These are phyloP conservation scores for Chalciporus piperatus DNA, from an alignment of 768 basidiomycete genomes.

Conservation along the genomic window DNA sequence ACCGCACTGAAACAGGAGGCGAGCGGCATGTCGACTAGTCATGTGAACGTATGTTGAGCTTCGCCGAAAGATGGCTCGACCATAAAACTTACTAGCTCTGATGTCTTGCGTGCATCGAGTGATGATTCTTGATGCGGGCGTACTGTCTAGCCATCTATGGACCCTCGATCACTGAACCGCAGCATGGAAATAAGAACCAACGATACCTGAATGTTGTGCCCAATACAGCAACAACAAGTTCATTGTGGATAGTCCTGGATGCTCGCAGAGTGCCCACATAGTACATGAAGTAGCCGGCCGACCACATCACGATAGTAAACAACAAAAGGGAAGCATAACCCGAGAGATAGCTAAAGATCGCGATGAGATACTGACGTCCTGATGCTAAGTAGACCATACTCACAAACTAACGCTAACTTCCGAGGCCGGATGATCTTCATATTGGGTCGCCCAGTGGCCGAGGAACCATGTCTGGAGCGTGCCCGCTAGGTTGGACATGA, in stretches of 20 bases:
- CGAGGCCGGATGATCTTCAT: conserved; percentile 30
- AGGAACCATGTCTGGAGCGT: conserved; percentile 41
- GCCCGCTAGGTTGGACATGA: conserved; percentile 19
- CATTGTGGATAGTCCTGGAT: conserved; percentile 49
- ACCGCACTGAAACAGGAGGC: conserved; percentile 22
- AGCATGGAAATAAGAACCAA: too few species aligned
- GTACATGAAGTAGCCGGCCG: conserved; percentile 35
- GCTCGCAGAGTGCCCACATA: conserved; percentile 49
- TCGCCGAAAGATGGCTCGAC: too few species aligned
- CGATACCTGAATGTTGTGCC: conserved; percentile 57
- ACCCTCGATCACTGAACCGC: conserved; percentile 11
- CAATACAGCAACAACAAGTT: conserved; percentile 51
- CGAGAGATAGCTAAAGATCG: conserved; percentile 44
- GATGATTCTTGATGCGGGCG: conserved; percentile 50
- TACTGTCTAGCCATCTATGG: conserved; percentile 48
- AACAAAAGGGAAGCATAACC: conserved; percentile 41
- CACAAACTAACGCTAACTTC: conserved; percentile 36
- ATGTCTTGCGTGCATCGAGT: conserved; percentile 47
- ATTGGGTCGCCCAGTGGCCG: conserved; percentile 46
- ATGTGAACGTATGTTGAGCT: too few species aligned
- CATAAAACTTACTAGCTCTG: conserved; percentile 20
- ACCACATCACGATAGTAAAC: conserved; percentile 30
- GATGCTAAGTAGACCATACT: conserved; percentile 1
- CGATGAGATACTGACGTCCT: background rate
- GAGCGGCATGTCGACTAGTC: conserved; percentile 35